Evolutionary conservation across 208 protist species (phyloP).

Genomic region (Leishmania amazonensis): DNA sequence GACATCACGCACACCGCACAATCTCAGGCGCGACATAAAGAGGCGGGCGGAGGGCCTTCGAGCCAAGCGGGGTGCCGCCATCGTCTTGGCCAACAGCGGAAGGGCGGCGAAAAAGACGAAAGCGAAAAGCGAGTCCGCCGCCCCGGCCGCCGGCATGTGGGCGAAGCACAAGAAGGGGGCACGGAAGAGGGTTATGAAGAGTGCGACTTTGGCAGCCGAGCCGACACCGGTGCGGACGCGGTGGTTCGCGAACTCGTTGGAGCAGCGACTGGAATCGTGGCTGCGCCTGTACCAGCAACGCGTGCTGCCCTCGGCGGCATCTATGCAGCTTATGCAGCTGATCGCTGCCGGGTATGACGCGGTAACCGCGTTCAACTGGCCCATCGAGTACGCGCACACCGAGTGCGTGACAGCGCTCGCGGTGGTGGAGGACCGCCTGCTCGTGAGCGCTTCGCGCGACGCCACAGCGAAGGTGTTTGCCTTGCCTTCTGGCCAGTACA

Average conservation of each 20-base stretch:
- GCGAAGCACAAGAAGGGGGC: background rate
- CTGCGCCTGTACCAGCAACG: constrained; percentile 24
- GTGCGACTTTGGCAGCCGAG: background rate
- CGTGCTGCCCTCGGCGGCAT: constrained; percentile 17
- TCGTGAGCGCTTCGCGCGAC: constrained; percentile 64
- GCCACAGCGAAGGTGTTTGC: constrained; percentile 67
- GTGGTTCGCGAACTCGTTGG: background rate
- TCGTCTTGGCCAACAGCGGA: background rate
- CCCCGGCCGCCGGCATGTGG: background rate
- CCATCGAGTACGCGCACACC: constrained; percentile 52
- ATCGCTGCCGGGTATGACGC: constrained; percentile 24
- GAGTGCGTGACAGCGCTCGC: constrained; percentile 52
- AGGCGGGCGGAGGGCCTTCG: constrained; percentile 1
- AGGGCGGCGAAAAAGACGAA: background rate
- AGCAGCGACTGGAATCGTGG: constrained; percentile 26
- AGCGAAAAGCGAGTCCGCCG: background rate
- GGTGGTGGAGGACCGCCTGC: constrained; percentile 58
- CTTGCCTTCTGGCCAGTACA: constrained; percentile 55
- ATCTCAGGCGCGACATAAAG: constrained; percentile 1
- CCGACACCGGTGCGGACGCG: background rate
- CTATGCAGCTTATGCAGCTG: constrained; percentile 7
- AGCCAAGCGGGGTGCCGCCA: background rate
- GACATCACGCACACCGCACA: background rate
- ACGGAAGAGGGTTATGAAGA: background rate
- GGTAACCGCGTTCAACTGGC: constrained; percentile 43